These are phyloP conservation scores for Eremochloa ophiuroides DNA, from an alignment of 176 grass and related monocot species.

Conservation along the genomic window DNA sequence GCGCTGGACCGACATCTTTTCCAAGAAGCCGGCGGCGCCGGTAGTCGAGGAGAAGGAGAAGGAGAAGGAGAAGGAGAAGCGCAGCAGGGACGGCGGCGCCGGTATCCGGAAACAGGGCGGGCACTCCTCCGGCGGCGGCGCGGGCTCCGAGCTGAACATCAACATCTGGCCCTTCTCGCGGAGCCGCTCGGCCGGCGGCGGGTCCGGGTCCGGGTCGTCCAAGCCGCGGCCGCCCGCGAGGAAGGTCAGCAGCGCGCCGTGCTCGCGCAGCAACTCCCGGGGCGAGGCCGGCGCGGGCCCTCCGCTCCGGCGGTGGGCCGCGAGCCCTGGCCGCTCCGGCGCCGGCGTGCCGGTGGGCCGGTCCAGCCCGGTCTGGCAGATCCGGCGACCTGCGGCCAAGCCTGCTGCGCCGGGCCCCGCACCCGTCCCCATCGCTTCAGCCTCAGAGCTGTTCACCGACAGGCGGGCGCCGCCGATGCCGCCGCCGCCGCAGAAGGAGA, in stretches of 20 bases:
- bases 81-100: not conserved
- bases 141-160: conserved; percentile 61
- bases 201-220: conserved; percentile 16
- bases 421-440: not conserved
- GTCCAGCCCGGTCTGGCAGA: conserved; percentile 76
- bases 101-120: not conserved
- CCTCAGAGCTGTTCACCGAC: not conserved
- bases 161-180: conserved; percentile 89
- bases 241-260: conserved; percentile 72
- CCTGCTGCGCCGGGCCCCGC: not conserved
- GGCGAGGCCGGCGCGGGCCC: conserved; percentile 43
- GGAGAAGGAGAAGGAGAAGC: conserved; percentile 32
- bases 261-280: conserved; percentile 83
- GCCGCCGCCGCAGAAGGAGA: conserved; percentile 12
- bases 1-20: conserved; percentile 83
- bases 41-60: not conserved
- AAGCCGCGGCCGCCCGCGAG: conserved; percentile 6
- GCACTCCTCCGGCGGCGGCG: not conserved
- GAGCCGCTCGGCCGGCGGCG: conserved; percentile 66
- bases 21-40: conserved; percentile 40
- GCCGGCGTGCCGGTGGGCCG: conserved; percentile 62
- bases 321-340: conserved; percentile 53
- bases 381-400: conserved; percentile 28
- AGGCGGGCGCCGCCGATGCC: not conserved
- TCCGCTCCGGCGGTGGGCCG: conserved; percentile 45